phyloP scores from a whole-genome alignment of 2,329 filamentous ascomycete species.

The Scorias spongiosa region DNA sequence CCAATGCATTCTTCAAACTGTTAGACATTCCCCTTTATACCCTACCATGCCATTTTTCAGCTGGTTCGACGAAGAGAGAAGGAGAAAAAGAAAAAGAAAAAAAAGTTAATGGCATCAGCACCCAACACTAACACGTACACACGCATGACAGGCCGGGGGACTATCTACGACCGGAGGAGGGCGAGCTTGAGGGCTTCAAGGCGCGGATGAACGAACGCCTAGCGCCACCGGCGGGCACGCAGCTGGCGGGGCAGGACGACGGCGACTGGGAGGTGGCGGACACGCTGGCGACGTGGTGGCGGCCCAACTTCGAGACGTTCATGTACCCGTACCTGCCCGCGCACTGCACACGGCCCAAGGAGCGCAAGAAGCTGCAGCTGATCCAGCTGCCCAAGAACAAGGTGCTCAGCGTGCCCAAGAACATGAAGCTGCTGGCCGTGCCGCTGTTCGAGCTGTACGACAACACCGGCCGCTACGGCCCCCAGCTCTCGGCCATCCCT shows the following conservation, averaged over 20 bases:
- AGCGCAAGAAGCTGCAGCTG: slow-evolving; percentile 98
- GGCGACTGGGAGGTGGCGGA: slow-evolving; percentile 84
- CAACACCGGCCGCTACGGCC: slow-evolving; percentile 86
- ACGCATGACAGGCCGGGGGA: slow-evolving; percentile 58
- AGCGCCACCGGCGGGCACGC: slow-evolving; percentile 66
- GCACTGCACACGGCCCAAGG: slow-evolving; percentile 90
- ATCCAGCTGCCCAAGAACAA: slow-evolving; percentile 89
- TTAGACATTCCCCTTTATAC: slow-evolving; percentile 21
- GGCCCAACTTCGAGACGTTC: slow-evolving; percentile 98
- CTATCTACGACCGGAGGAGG: slow-evolving; percentile 77
- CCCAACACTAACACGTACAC: not conserved
- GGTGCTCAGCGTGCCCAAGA: slow-evolving; percentile 91
- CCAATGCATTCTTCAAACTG: slow-evolving; percentile 98
- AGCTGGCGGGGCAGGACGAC: slow-evolving; percentile 58
- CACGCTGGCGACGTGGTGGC: slow-evolving; percentile 95
- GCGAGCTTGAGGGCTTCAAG: slow-evolving; percentile 94
- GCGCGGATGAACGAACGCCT: slow-evolving; percentile 79
- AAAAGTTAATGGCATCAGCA: too few relatives aligned
- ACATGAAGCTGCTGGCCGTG: slow-evolving; percentile 97
- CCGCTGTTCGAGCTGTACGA: slow-evolving; percentile 97
- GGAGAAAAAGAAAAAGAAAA: too few relatives aligned
- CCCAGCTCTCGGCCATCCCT: slow-evolving; percentile 89
- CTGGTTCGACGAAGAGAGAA: too few relatives aligned
- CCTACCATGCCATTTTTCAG: not conserved
- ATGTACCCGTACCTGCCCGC: slow-evolving; percentile 98